Conservation (phyloP, 176 grass and related monocot genomes). For the Oryza punctata region DNA sequence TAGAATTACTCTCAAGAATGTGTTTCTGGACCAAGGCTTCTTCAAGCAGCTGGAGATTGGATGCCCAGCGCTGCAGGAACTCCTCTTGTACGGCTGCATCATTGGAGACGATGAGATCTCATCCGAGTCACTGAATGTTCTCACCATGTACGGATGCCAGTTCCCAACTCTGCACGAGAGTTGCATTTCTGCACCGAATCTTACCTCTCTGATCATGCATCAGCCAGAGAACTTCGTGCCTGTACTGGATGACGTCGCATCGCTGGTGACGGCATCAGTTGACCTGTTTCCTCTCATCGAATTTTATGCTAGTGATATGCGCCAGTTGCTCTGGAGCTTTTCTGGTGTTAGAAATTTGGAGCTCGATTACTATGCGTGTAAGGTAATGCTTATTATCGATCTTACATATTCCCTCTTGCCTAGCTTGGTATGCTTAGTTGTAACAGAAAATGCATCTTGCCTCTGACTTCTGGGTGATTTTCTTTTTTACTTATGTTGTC, state of each 20-base stretch:
- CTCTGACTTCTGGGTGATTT: background rate
- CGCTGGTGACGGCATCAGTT: constrained; percentile 19
- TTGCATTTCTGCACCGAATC: constrained; percentile 14
- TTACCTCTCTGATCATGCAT: background rate
- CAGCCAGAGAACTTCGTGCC: background rate
- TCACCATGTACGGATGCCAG: too few species aligned
- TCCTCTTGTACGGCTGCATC: too few species aligned
- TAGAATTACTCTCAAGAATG: too few species aligned
- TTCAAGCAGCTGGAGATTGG: too few species aligned
- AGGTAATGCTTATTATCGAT: constrained; percentile 27
- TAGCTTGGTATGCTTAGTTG: too few species aligned
- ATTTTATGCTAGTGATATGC: background rate
- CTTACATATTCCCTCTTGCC: background rate
- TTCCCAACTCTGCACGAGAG: background rate
- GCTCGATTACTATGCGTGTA: background rate
- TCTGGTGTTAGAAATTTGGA: constrained; percentile 23
- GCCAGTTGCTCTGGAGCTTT: constrained; percentile 6
- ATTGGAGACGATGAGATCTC: too few species aligned
- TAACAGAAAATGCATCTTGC: too few species aligned
- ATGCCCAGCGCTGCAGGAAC: too few species aligned
- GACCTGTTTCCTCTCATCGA: background rate
- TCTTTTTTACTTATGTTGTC: too few species aligned
- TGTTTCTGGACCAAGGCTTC: too few species aligned
- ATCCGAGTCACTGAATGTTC: too few species aligned
- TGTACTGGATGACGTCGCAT: background rate